These are phyloP conservation scores for Gnomoniopsis sp. DNA, from an alignment of 2,329 filamentous ascomycete species.

Conservation along the genomic window DNA sequence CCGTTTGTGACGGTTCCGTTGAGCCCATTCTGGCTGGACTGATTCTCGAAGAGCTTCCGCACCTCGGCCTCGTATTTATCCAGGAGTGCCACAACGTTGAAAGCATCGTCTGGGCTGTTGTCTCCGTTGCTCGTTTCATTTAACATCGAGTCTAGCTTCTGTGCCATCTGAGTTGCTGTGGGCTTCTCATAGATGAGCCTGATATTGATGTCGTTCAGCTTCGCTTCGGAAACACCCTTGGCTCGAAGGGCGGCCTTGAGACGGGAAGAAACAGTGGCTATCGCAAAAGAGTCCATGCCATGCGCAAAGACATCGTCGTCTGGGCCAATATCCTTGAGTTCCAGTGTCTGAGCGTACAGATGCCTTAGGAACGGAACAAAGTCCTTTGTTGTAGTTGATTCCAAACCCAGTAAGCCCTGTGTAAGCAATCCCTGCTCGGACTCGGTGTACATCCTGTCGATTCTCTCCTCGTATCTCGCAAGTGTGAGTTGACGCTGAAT, in stretches of 20 bases:
- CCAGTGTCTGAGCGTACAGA: slow-evolving; percentile 9
- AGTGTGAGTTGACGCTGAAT: slow-evolving; percentile 11
- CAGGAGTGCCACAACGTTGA: slow-evolving; percentile 1
- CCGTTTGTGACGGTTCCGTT: background rate
- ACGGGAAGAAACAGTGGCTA: slow-evolving; percentile 4
- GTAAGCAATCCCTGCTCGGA: slow-evolving; percentile 10
- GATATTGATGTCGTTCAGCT: slow-evolving; percentile 3
- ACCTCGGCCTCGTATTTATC: slow-evolving; percentile 25
- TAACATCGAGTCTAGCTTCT: background rate
- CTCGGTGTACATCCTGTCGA: slow-evolving; percentile 12
- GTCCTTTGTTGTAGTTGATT: slow-evolving; percentile 4
- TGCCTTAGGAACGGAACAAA: slow-evolving; percentile 7
- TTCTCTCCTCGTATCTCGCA: slow-evolving; percentile 6
- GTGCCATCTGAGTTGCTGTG: background rate
- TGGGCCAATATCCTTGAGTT: background rate
- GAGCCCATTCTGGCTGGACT: background rate
- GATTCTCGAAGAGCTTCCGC: slow-evolving; percentile 29
- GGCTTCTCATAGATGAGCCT: slow-evolving; percentile 4
- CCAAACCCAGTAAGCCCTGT: slow-evolving; percentile 1
- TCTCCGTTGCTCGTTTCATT: background rate
- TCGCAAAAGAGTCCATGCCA: slow-evolving; percentile 13
- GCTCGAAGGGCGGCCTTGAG: slow-evolving; percentile 13
- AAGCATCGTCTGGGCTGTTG: background rate
- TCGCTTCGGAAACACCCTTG: background rate
- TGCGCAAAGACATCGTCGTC: slow-evolving; percentile 12